Evolutionary conservation across 2,329 filamentous ascomycete species (phyloP).

Genomic region (Scopulariopsis brevicaulis): DNA sequence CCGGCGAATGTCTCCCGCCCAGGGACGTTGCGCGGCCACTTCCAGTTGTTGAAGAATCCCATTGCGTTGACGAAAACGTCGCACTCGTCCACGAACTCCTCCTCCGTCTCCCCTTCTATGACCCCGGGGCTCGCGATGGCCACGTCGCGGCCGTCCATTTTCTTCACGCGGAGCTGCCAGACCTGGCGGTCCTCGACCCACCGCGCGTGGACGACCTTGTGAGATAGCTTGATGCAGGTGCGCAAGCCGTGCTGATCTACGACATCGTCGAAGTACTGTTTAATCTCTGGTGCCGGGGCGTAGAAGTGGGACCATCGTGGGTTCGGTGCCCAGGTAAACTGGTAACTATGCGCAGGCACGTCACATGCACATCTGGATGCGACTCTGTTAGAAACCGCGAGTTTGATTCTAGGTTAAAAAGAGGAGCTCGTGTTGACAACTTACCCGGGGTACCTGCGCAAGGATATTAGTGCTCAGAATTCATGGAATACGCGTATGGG

Average conservation of each 20-base stretch:
- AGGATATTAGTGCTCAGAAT: too few species aligned
- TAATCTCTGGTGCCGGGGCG: not conserved
- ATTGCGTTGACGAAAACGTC: constrained; percentile 36
- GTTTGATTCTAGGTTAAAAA: too few species aligned
- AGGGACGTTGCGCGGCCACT: constrained; percentile 35
- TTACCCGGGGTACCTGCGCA: too few species aligned
- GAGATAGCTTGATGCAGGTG: too few species aligned
- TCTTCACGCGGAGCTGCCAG: not conserved
- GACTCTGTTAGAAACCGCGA: too few species aligned
- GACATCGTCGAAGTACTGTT: not conserved
- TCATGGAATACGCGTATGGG: too few species aligned
- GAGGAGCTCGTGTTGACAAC: too few species aligned
- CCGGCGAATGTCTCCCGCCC: constrained; percentile 32
- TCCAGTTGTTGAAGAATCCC: constrained; percentile 39
- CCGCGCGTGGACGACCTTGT: not conserved
- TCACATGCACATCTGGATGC: not conserved
- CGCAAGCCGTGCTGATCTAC: too few species aligned
- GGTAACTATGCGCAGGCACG: not conserved
- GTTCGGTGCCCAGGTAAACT: constrained; percentile 4
- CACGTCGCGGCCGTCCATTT: too few species aligned
- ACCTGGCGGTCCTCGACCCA: not conserved
- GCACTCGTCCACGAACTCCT: constrained; percentile 21
- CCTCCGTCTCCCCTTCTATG: not conserved
- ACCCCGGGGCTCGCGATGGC: not conserved
- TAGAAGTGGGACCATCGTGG: not conserved